phyloP scores from a whole-genome alignment of 1,284 basidiomycete genomes.

The Schizophyllum amplum region DNA sequence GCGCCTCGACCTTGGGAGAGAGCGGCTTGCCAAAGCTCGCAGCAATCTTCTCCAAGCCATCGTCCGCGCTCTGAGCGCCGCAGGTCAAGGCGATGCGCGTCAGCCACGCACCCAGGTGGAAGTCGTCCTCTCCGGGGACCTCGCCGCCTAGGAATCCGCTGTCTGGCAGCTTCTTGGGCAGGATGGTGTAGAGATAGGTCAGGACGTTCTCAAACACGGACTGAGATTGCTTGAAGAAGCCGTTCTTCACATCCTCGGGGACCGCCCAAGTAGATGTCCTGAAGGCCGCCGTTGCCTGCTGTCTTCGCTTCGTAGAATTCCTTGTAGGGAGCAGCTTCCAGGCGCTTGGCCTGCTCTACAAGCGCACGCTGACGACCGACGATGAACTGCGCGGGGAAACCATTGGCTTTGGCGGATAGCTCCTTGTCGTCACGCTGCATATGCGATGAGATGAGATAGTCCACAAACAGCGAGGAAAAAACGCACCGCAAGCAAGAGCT shows the following conservation, averaged over 20 bases:
- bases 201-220: conserved; percentile 32
- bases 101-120: conserved; percentile 46
- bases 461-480: conserved; percentile 1
- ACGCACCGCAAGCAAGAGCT: conserved; percentile 37
- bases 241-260: conserved; percentile 25
- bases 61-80: conserved; percentile 26
- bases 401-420: conserved; percentile 32
- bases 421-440: conserved; percentile 43
- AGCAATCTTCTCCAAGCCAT: conserved; percentile 30
- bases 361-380: conserved; percentile 39
- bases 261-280: conserved; percentile 36
- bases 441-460: neutral
- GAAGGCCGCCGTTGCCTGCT: conserved; percentile 35
- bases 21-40: conserved; percentile 31
- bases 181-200: conserved; percentile 30
- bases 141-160: conserved; percentile 41
- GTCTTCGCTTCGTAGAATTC: conserved; percentile 46
- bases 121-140: conserved; percentile 43
- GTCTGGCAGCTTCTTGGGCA: conserved; percentile 23
- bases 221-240: conserved; percentile 32
- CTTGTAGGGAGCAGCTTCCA: conserved; percentile 38
- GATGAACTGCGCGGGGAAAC: conserved; percentile 32
- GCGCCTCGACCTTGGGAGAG: conserved; percentile 29
- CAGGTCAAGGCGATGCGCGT: conserved; percentile 32
- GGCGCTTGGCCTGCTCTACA: conserved; percentile 29